Evolutionary conservation across 371 early-diverging fungal genomes (phyloP).

Genomic region (Coemansia sp.): DNA sequence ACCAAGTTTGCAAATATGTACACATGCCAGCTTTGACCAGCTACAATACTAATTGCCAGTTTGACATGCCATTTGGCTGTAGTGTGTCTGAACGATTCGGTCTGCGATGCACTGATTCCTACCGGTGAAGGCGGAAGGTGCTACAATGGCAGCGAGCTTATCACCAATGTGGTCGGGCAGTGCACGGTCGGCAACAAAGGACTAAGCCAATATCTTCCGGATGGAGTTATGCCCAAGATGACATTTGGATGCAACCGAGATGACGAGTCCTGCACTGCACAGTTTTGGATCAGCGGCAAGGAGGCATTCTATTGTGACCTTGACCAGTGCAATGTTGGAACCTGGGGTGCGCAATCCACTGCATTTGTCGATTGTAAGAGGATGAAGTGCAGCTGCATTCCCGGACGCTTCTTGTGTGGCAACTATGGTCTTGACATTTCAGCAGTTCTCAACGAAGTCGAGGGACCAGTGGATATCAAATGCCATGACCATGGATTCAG

Average conservation of each 20-base stretch:
- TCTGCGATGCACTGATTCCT: slow-evolving; percentile 73
- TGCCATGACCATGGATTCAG: slow-evolving; percentile 56
- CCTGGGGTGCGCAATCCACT: slow-evolving; percentile 56
- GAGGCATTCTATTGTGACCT: slow-evolving; percentile 79
- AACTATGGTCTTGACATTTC: slow-evolving; percentile 77
- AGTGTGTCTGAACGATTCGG: slow-evolving; percentile 77
- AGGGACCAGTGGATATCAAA: slow-evolving; percentile 72
- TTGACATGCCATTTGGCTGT: neutral
- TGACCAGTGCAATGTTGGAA: slow-evolving; percentile 60
- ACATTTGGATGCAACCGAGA: slow-evolving; percentile 65
- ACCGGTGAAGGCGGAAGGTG: slow-evolving; percentile 80
- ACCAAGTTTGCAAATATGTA: neutral
- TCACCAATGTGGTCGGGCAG: slow-evolving; percentile 76
- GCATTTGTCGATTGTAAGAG: slow-evolving; percentile 58
- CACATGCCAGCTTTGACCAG: no score
- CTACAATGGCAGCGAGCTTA: slow-evolving; percentile 75
- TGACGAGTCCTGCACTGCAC: slow-evolving; percentile 62
- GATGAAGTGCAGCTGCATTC: slow-evolving; percentile 72
- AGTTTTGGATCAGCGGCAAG: slow-evolving; percentile 76
- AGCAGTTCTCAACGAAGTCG: slow-evolving; percentile 67
- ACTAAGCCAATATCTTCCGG: slow-evolving; percentile 59
- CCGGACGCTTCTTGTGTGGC: slow-evolving; percentile 75
- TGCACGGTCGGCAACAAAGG: slow-evolving; percentile 85
- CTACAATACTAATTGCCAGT: neutral
- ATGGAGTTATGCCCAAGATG: slow-evolving; percentile 64